phyloP scores from a whole-genome alignment of 768 basidiomycete species.

The Agaricus subrufescens region DNA sequence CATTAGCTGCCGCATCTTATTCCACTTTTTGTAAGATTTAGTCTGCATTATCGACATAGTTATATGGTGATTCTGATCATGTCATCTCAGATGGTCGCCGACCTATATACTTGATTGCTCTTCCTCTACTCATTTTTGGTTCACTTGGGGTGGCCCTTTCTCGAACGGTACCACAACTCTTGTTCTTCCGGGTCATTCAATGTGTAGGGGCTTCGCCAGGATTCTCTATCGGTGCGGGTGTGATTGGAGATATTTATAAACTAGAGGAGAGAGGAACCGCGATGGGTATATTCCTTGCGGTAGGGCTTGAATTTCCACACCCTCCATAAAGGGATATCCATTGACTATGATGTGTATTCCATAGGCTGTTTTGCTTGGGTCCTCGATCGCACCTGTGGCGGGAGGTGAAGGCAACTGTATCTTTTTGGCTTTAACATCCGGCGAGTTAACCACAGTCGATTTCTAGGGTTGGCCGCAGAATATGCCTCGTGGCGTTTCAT shows the following conservation, averaged over 20 bases:
- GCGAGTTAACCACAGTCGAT: not conserved
- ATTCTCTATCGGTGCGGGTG: slow-evolving; percentile 50
- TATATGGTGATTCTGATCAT: not conserved
- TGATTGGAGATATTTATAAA: slow-evolving; percentile 64
- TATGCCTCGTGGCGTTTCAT: slow-evolving; percentile 53
- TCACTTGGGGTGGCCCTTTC: slow-evolving; percentile 57
- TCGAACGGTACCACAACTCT: slow-evolving; percentile 36
- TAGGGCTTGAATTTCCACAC: slow-evolving; percentile 17
- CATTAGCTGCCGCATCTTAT: slow-evolving; percentile 28
- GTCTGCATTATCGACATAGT: not conserved
- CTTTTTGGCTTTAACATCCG: not conserved
- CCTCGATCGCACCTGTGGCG: slow-evolving; percentile 53
- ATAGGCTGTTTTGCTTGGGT: slow-evolving; percentile 52
- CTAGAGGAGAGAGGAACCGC: slow-evolving; percentile 58
- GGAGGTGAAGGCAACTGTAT: slow-evolving; percentile 35
- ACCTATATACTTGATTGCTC: slow-evolving; percentile 50
- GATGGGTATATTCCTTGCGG: slow-evolving; percentile 57
- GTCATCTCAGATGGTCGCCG: slow-evolving; percentile 54
- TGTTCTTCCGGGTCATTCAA: slow-evolving; percentile 63
- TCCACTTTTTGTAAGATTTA: slow-evolving; percentile 31
- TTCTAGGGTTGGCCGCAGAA: slow-evolving; percentile 10
- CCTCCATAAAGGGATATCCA: not conserved
- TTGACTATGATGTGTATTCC: slow-evolving; percentile 31
- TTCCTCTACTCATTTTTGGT: slow-evolving; percentile 58
- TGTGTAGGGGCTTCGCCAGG: slow-evolving; percentile 62